Percentiles rank a stretch among this genome's conserved stretches.
phyloP scores from a whole-genome alignment of 106 monocot genomes.

The Phalaenopsis aphrodite region DNA sequence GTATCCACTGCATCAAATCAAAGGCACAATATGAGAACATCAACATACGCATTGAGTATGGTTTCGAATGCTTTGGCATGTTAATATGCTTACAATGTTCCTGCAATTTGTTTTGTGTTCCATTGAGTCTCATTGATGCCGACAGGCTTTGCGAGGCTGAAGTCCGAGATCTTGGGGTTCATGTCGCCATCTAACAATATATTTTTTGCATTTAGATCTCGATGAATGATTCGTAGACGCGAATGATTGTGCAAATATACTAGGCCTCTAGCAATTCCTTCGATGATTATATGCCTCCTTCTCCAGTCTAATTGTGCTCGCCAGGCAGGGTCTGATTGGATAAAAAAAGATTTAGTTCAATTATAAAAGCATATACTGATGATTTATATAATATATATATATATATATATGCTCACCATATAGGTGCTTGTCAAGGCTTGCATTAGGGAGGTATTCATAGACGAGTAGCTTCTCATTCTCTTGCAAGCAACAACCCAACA shows the following conservation, averaged over 20 bases:
- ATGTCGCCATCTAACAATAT: slow-evolving; percentile 20
- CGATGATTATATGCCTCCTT: slow-evolving; percentile 10
- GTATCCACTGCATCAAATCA: slow-evolving; percentile 7
- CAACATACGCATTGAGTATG: background rate
- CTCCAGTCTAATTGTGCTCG: slow-evolving; percentile 10
- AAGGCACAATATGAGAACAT: background rate
- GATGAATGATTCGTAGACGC: slow-evolving; percentile 14
- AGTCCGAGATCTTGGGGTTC: slow-evolving; percentile 30
- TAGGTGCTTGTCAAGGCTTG: slow-evolving; percentile 13
- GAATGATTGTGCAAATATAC: slow-evolving; percentile 24
- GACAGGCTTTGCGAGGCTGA: slow-evolving; percentile 19
- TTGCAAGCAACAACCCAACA: slow-evolving; percentile 11
- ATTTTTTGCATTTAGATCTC: slow-evolving; percentile 14
- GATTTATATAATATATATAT: no score
- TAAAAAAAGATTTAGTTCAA: background rate
- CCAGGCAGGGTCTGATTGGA: background rate
- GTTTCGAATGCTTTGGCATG: background rate
- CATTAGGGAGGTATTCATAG: slow-evolving; percentile 14
- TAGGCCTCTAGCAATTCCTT: slow-evolving; percentile 24
- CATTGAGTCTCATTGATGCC: slow-evolving; percentile 8
- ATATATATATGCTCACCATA: background rate
- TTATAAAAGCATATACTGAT: background rate
- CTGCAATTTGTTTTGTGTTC: slow-evolving; percentile 12
- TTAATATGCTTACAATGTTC: slow-evolving; percentile 18
- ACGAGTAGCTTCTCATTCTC: slow-evolving; percentile 11